Evolutionary conservation across 164 flowering plant species (phyloP), one percentile per base, ranked within the genome.

Genomic region (Aristolochia fimbriata): DNA sequence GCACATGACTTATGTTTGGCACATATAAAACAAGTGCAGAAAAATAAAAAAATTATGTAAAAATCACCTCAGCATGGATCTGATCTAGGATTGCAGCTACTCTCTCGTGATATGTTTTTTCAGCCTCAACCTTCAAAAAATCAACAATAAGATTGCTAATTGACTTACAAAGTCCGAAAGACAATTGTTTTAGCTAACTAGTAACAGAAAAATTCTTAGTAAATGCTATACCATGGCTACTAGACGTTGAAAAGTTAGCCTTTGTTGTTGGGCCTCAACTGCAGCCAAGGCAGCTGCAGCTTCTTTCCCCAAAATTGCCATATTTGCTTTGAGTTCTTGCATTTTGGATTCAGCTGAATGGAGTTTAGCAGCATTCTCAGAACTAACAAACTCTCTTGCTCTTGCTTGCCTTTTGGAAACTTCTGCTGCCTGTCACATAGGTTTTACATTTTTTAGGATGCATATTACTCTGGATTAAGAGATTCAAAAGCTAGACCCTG

Each of bases 251-350:
- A 85, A 84, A 56, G 94, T 91, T 59, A 94, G 73, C 66, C 93
- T 87, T 71, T 87, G 91, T 69, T 94, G 99, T 65, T 94, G 99
- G 55, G 93, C 74, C 72, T 88, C 99, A 64, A 87, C 91, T 52
- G 99, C 87, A 72, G 96, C 81, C 74, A 94, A 69, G 57, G 99
- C 97, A 68, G 96, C 84, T 7, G 90, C 65, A 52, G 99, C 97
- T 84, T 94, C 99, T 71, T 91, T 94, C 48, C 99, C 99, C 24
- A 94, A 71, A 71, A 88, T 84, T 43, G 94, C 91, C 97, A 94
- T 91, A 71, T 87, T 91, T 55, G 96, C 85, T 75, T 79, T 91
- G 16, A 94, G 59, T 75, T 94, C 99, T 23, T 87, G 80, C 96
- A 94, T 85, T 77, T 66, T 85, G 47, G 86, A 67, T 74, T 91